A percentile compares a stretch with the other conserved stretches of the same genome.
phyloP scores from a whole-genome alignment of 768 basidiomycete genomes.

The Daedaleopsis sinensis region DNA sequence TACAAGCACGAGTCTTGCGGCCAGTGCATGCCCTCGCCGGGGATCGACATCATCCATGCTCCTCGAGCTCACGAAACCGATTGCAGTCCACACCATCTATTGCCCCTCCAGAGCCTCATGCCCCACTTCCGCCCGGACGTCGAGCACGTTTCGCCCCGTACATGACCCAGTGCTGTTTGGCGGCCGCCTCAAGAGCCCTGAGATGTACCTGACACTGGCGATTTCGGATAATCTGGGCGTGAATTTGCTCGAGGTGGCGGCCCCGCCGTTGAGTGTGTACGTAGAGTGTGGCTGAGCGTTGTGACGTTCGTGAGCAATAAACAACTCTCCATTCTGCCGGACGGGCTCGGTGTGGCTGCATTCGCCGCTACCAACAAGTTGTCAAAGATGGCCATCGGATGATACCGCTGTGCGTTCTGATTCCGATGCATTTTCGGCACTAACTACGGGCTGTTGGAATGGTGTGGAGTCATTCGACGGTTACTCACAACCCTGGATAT shows the following conservation, averaged over 20 bases:
- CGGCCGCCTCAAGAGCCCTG: conserved; percentile 69
- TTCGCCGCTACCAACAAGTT: too few species aligned
- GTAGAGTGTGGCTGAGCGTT: too few species aligned
- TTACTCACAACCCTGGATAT: too few species aligned
- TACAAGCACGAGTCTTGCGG: conserved; percentile 99
- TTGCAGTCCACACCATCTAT: conserved; percentile 98
- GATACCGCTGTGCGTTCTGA: too few species aligned
- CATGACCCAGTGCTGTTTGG: conserved; percentile 90
- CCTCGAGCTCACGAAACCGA: conserved; percentile 96
- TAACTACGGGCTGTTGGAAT: too few species aligned
- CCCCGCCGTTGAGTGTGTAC: too few species aligned
- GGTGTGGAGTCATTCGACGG: too few species aligned
- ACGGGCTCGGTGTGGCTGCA: too few species aligned
- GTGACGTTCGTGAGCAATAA: too few species aligned
- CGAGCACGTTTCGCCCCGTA: conserved; percentile 74
- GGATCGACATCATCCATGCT: conserved; percentile 99
- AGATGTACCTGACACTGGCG: conserved; percentile 71
- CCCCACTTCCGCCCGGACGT: conserved; percentile 97
- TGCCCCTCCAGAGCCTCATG: conserved; percentile 98
- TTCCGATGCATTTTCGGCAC: too few species aligned
- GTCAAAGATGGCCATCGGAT: too few species aligned
- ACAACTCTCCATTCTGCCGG: too few species aligned
- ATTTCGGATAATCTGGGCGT: conserved; percentile 75
- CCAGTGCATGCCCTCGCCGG: conserved; percentile 93
- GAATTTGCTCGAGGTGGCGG: conserved; percentile 45